Evolutionary conservation across 2,329 filamentous ascomycete genomes (phyloP).

Genomic region (Fusarium metavorans): DNA sequence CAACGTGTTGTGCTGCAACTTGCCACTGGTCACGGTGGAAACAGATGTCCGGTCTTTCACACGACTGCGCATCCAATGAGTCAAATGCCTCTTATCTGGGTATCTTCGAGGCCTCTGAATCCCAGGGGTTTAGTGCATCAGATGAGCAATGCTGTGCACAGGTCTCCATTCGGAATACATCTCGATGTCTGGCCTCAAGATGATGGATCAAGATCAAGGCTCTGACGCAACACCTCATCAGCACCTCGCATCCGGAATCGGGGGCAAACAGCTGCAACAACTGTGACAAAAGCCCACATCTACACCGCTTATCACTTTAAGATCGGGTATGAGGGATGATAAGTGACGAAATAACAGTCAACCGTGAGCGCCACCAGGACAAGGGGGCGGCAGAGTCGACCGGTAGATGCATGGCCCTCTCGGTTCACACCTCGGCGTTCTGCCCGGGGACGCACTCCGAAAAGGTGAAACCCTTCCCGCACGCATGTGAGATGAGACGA

Average conservation of each 20-base stretch:
- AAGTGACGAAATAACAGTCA: constrained; percentile 10
- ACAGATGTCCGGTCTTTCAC: constrained; percentile 21
- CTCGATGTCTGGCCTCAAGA: neutral
- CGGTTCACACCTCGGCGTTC: constrained; percentile 32
- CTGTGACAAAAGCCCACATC: neutral
- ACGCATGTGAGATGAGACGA: constrained; percentile 7
- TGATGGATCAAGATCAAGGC: neutral
- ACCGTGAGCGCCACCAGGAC: constrained; percentile 15
- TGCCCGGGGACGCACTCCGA: constrained; percentile 11
- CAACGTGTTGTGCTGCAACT: constrained; percentile 15
- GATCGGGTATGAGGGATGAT: constrained; percentile 27
- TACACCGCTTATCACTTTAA: constrained; percentile 30
- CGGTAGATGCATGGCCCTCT: constrained; percentile 18
- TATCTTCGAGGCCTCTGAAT: neutral
- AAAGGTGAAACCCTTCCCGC: constrained; percentile 9
- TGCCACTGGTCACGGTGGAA: constrained; percentile 28
- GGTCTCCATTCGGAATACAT: neutral
- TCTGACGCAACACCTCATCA: constrained; percentile 7
- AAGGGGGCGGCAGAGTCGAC: constrained; percentile 6
- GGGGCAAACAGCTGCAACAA: neutral
- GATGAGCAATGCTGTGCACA: constrained; percentile 12
- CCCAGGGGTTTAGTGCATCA: neutral
- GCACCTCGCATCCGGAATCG: constrained; percentile 9
- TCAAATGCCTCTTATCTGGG: constrained; percentile 35
- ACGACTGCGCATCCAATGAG: constrained; percentile 29